phyloP scores from a whole-genome alignment of 148 eudicot species.

The Amaranthus palmeri region DNA sequence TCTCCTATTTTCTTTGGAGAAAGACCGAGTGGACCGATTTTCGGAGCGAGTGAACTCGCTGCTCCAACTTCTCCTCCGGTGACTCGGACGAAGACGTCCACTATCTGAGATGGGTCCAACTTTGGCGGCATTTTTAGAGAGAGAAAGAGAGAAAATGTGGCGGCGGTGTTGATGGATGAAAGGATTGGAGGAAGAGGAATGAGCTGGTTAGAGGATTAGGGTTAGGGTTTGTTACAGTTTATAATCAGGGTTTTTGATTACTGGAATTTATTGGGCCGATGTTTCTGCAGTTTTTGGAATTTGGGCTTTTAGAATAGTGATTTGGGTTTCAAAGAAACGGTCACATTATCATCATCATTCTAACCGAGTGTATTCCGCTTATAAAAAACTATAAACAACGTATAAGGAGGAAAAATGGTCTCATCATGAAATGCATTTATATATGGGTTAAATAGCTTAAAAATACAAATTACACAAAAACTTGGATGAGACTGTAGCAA shows the following conservation, averaged over 20 bases:
- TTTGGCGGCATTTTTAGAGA: slow-evolving; percentile 57
- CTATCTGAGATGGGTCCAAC: slow-evolving; percentile 60
- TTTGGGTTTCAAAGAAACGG: no score
- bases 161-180: neutral
- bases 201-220: neutral
- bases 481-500: no score
- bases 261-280: neutral
- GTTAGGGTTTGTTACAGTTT: neutral
- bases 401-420: no score
- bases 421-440: no score
- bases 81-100: slow-evolving; percentile 71
- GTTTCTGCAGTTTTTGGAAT: neutral
- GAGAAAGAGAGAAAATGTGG: neutral
- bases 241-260: neutral
- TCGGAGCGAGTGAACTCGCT: slow-evolving; percentile 68
- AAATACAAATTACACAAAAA: no score
- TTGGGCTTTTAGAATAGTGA: neutral
- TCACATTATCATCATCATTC: no score
- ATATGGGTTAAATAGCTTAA: no score
- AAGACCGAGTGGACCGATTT: slow-evolving; percentile 70
- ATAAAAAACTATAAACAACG: no score
- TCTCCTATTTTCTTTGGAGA: slow-evolving; percentile 78
- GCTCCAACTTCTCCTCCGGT: slow-evolving; percentile 81
- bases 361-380: no score
- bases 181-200: slow-evolving; percentile 5